Evolutionary conservation across 1,284 basidiomycete species (phyloP).

Genomic region (Boletellus deceptivus): DNA sequence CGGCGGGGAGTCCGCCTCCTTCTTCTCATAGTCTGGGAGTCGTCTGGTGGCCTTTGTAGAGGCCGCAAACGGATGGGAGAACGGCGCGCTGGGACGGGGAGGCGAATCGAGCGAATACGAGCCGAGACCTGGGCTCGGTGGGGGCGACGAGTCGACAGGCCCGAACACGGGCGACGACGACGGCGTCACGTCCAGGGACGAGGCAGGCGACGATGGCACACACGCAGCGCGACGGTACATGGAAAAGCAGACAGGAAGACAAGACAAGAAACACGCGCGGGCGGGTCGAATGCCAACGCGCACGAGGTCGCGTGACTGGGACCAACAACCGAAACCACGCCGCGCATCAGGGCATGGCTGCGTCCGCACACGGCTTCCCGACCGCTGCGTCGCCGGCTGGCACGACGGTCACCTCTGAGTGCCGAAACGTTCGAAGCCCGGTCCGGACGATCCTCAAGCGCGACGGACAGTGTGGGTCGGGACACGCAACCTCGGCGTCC

Average conservation of each 20-base stretch:
- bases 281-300: too few relatives aligned
- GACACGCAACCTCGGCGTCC: conserved; percentile 61
- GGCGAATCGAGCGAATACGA: conserved; percentile 23
- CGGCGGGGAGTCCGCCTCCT: conserved; percentile 15
- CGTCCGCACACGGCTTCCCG: background rate
- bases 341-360: background rate
- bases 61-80: conserved; percentile 33
- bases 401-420: conserved; percentile 52
- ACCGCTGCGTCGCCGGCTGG: conserved; percentile 29
- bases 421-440: conserved; percentile 50
- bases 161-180: conserved; percentile 31
- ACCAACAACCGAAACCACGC: background rate
- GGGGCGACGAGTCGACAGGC: conserved; percentile 31
- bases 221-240: conserved; percentile 8
- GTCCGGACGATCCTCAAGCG: conserved; percentile 51
- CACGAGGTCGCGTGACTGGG: background rate
- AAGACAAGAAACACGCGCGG: background rate
- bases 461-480: conserved; percentile 61
- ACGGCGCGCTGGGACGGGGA: conserved; percentile 8
- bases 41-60: conserved; percentile 29
- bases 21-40: conserved; percentile 32
- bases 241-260: background rate
- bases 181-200: conserved; percentile 21
- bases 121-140: conserved; percentile 24
- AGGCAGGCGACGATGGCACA: conserved; percentile 7